These are phyloP conservation scores for Parietaria judaica DNA, from an alignment of 306 rosid genomes.

Conservation along the genomic window DNA sequence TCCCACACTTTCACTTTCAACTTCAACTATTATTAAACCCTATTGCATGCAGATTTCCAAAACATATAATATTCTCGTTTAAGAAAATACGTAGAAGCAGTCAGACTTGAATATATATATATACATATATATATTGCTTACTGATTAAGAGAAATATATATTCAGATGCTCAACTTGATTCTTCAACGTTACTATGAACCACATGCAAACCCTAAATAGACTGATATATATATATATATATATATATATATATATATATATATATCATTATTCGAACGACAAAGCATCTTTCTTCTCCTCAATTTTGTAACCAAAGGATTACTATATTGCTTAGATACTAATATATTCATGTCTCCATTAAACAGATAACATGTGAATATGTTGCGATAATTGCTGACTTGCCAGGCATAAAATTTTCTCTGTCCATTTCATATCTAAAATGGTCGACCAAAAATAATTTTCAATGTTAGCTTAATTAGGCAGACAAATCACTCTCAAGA, in stretches of 20 bases:
- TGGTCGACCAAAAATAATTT: neutral
- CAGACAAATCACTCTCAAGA: neutral
- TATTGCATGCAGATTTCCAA: neutral
- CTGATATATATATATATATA: too few relatives aligned
- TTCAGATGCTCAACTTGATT: neutral
- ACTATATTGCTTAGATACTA: neutral
- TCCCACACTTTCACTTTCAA: neutral
- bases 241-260: too few relatives aligned
- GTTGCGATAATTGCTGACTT: constrained; percentile 5
- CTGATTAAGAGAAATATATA: too few relatives aligned
- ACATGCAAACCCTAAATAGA: neutral
- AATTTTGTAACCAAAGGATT: neutral
- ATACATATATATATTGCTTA: too few relatives aligned
- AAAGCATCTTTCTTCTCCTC: constrained; percentile 3
- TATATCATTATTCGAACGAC: too few relatives aligned
- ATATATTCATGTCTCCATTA: neutral
- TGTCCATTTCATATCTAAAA: neutral
- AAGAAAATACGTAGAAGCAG: too few relatives aligned
- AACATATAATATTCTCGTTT: too few relatives aligned
- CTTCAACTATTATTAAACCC: neutral
- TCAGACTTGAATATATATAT: too few relatives aligned
- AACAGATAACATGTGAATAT: neutral
- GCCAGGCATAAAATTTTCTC: neutral
- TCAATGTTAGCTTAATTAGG: neutral
- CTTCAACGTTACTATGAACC: neutral